Base-by-base conservation (phyloP, 2,329 filamentous ascomycete species). In the Calonectria ilicicola region DNA sequence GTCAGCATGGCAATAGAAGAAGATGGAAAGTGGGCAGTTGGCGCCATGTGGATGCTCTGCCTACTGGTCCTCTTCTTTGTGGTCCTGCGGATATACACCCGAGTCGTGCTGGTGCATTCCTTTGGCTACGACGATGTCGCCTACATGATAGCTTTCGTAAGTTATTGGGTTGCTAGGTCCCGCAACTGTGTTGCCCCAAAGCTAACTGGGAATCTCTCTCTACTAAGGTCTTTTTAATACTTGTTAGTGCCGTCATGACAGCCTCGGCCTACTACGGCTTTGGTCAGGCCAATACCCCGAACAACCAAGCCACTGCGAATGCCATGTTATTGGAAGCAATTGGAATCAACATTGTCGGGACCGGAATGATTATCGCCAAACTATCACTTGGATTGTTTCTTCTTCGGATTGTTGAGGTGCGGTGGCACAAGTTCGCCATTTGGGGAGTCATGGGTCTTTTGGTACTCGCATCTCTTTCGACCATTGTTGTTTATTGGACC, bases 361-460 rank as follows among this genome's bases (percentile, higher is more conserved):
- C 83, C 0, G 83, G 82, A 19, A 85, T 84, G 77, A 80, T 80
- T 6, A 76, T 81, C 38, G 81, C 83, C 1, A 85, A 85, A 63
- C 63, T 76, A 32, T 83, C 83, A 0, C 74, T 85, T 2, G 83
- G 81, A 1, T 76, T 83, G n/a, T 85, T 85, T 69, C 71, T 85
- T 17, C 70, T 84, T 3, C 80, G 83, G 5, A 75, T 85, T 32
- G 82, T 84, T 19, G 75, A 75, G 14, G 70, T 72, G 21, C 58
- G 38, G 9, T 82, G 80, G 80, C 82, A 84, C 70, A 79, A 77
- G 21, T 49, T 83, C 2, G 74, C 73, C 3, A 82, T 85, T 47
- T 84, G 80, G 80, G 47, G 74, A 8, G 74, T 78, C 2, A 73
- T 83, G 65, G 63, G 51, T 9, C 19, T 32, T 17, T 64, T 74